Evolutionary conservation across 2,329 filamentous ascomycete genomes (phyloP), one percentile per base, ranked within the genome.

Genomic region (Plenodomus biglobosus): DNA sequence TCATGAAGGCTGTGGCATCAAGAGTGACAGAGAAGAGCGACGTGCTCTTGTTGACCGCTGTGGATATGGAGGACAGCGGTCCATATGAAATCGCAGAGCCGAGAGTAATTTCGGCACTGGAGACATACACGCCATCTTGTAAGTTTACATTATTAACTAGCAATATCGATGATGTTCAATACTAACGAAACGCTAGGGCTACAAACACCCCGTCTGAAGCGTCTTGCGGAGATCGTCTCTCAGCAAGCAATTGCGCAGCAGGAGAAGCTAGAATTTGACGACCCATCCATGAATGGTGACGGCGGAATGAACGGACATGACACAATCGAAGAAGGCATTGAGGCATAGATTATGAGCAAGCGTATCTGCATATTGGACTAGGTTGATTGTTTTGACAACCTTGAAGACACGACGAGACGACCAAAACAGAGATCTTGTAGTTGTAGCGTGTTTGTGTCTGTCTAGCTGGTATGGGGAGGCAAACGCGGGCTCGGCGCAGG

Each of bases 1-100:
- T 99, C 70, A 99, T 99, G 94, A 99, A 99, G 78, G 94, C 94
- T 7, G 95, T 99, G 44, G 94, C 95, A 7, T 96, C 91, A 34
- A 84, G 92, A 44, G 94, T 99, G 39, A 97, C 92, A 1, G 94
- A 99, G 77, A 99, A 99, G 85, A 95, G 91, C 65, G 94, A 97
- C 64, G 92, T 97, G 2, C 81, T 99, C 43, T 84, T 99, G 48
- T 80, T 99, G 39, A 88, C 92, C 49, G 91, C 94, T 40, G 92
- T 99, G 50, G 94, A 99, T 72, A 96, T 99, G 92, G 94, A 99
- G 68, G 94, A 99, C 75, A 96, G 90, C 63, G 94, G 94, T 19
- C 94, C 92, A 20, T 99, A 99, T 68, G 94, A 97, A 74, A 99
- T 99, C 72, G 94, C 94, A 13, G 94, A 99, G 74, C 94, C 94